Evolutionary conservation across 768 basidiomycete species (phyloP), one percentile per base, ranked within the genome.

Genomic region (Daedaleopsis nitida): DNA sequence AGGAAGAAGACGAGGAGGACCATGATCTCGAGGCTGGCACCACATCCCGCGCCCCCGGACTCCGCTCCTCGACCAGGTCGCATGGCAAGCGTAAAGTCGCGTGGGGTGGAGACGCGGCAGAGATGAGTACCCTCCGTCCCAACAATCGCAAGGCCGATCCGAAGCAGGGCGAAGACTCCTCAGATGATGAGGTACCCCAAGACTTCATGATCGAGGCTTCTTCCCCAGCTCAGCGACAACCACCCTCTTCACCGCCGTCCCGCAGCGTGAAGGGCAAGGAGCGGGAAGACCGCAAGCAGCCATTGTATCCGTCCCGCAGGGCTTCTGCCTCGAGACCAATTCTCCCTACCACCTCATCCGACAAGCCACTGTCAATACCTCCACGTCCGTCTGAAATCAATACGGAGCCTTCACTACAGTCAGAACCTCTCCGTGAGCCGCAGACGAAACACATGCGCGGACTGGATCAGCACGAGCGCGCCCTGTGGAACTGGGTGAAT

Each of bases 401-500:
- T 55, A 64, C 72, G 19, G 79, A 83, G 23, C 73, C 74, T 21
- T 56, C 64, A 34, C 68, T 57, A 16, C 70, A 57, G 21, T 52
- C 65, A 9, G 64, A 65, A 21, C 67, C 69, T 45, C 37, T 68
- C 3, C 55, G 65, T 17, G 68, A 67, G 58, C 68, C 59, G 12
- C 68, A 52, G 45, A 68, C 75, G 19, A 85, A 78, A 61, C 80
- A 76, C 45, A 83, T 87, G 81, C 82, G 85, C 53, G 89, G 92
- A 10, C 72, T 94, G 48, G 90, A 94, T 69, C 86, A 86, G 13
- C 88, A 92, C 69, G 95, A 99, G 73, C 88, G 87, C 60, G 97
- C 97, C 1, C 74, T 98, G 51, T 99, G 97, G 97, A 91, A 92
- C 59, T 99, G 97, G 97, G 94, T 98, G 60, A 99, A 99, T 71